Conservation (phyloP, 2,329 filamentous ascomycete species). For the Coleophoma cylindrospora region DNA sequence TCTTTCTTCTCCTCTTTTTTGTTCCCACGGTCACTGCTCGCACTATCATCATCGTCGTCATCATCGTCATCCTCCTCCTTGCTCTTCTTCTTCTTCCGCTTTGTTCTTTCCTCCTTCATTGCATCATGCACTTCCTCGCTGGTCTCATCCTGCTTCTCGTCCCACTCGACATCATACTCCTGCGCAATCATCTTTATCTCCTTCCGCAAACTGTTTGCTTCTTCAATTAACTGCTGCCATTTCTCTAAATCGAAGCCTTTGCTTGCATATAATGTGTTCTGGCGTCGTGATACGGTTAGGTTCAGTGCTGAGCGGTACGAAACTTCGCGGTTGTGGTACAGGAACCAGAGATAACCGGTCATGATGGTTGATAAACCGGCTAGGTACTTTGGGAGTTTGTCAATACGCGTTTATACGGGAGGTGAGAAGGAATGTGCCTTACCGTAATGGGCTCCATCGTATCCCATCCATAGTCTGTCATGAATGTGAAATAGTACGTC, state of each 20-base stretch:
- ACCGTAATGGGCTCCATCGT: constrained; percentile 81
- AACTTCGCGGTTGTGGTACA: constrained; percentile 87
- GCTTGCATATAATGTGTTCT: constrained; percentile 69
- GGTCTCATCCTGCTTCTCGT: constrained; percentile 69
- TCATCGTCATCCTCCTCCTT: constrained; percentile 32
- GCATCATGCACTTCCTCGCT: constrained; percentile 58
- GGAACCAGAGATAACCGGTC: constrained; percentile 87
- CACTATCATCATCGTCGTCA: constrained; percentile 3
- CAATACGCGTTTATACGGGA: background rate
- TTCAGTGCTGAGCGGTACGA: constrained; percentile 84
- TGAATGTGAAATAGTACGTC: constrained; percentile 61
- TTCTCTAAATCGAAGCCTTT: constrained; percentile 69
- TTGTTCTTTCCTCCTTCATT: constrained; percentile 44
- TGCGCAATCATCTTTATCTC: constrained; percentile 78
- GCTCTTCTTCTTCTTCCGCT: constrained; percentile 28
- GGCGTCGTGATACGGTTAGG: constrained; percentile 74
- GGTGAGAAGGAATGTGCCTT: constrained; percentile 9
- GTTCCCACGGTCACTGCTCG: constrained; percentile 6
- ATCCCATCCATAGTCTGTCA: constrained; percentile 82
- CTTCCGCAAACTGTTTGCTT: constrained; percentile 69
- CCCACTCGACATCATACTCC: constrained; percentile 89
- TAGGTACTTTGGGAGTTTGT: constrained; percentile 50
- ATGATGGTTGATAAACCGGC: constrained; percentile 83
- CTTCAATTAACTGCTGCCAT: constrained; percentile 77
- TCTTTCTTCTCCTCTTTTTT: constrained; percentile 5